These are phyloP conservation scores for Sesbania bispinosa DNA, from an alignment of 306 rosid species.

Conservation along the genomic window DNA sequence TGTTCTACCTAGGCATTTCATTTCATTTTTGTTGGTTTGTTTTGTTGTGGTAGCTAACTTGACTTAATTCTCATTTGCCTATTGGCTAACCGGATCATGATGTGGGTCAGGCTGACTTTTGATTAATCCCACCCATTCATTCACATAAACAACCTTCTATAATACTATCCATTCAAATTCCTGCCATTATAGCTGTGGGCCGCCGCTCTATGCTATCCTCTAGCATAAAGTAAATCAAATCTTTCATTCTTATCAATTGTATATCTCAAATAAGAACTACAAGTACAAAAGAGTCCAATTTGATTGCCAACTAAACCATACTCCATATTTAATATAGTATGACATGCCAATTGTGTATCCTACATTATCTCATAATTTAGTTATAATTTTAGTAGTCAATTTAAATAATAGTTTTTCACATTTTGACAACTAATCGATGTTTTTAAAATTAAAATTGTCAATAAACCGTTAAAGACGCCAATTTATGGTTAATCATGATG, in stretches of 20 bases:
- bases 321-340: background rate
- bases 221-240: background rate
- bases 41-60: background rate
- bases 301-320: background rate
- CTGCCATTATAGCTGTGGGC: conserved; percentile 8
- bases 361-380: background rate
- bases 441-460: too few species aligned
- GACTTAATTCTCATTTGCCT: background rate
- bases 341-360: background rate
- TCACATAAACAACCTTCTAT: background rate
- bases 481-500: too few species aligned
- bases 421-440: too few species aligned
- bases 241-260: background rate
- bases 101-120: conserved; percentile 4
- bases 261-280: background rate
- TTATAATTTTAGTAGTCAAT: too few species aligned
- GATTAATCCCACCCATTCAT: background rate
- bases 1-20: background rate
- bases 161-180: conserved; percentile 10
- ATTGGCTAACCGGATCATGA: background rate
- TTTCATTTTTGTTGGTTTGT: conserved; percentile 1
- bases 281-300: background rate
- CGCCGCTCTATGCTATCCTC: background rate
- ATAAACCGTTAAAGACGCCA: too few species aligned
- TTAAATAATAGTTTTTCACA: too few species aligned